Evolutionary conservation across 2,329 filamentous ascomycete species (phyloP), one percentile per base, ranked within the genome.

Genomic region (Fusarium guadeloupense): DNA sequence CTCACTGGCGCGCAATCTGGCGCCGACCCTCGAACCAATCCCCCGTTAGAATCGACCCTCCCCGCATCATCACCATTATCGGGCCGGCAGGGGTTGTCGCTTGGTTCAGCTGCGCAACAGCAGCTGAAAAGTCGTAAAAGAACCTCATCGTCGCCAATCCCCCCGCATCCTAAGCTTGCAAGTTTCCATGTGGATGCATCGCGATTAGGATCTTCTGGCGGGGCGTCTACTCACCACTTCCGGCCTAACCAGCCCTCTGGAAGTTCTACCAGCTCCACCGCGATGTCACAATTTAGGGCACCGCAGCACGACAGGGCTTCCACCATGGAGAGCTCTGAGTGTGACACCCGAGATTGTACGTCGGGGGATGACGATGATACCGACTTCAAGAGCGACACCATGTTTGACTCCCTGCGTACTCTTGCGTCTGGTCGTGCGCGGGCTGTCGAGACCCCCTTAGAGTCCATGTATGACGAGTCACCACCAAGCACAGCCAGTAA

Each of bases 381-480:
- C n/a, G 90, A 92, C 72, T 86, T 89, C 69, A 89, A 87, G 75
- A 92, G 89, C 72, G 90, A 93, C 68, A 91, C 87, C 16, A 81
- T 90, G 51, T 93, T 87, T 74, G 91, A 93, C 77, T 93, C 90
- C 25, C 76, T 92, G 65, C 87, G 89, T 47, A 93, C 90, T 14
- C 81, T 84, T 56, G 88, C 84, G 33, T 92, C 89, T 9, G 83
- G 84, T 59, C 89, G 87, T 59, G 81, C 84, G 48, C 85, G 87
- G 56, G 85, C 86, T 28, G 83, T 87, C 40, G 87, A 91, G 71
- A 89, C 89, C 23, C 89, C 90, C 14, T 78, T 93, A 43, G 90
- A 93, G 70, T 91, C 87, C 20, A 90, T 93, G 80, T 93, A 93
- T 74, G 90, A 93, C 75, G 90, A 93, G 67, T 91, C 89, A 13